These are phyloP conservation scores for Carex cristatella DNA, from an alignment of 176 grass and related monocot genomes.

Conservation along the genomic window DNA sequence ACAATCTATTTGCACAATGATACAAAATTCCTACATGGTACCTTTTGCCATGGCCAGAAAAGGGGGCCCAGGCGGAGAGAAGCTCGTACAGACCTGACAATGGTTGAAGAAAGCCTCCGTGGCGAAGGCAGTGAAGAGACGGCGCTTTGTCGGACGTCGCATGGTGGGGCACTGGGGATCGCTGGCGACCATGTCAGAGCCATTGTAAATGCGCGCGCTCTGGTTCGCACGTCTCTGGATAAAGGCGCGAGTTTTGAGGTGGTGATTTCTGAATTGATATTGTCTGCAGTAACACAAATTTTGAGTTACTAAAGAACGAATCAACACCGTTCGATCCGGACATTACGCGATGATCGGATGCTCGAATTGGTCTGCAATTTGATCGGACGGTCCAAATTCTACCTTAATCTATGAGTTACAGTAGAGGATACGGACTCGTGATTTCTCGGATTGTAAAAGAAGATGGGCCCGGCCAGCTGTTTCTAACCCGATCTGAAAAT, in stretches of 20 bases:
- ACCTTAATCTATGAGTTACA: too few relatives aligned
- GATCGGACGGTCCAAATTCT: too few relatives aligned
- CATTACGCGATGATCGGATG: too few relatives aligned
- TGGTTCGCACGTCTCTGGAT: not conserved
- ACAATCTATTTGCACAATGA: not conserved
- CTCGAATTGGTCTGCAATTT: too few relatives aligned
- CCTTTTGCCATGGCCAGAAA: conserved; percentile 99
- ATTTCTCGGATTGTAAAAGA: not conserved
- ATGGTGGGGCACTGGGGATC: conserved; percentile 17
- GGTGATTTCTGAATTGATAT: not conserved
- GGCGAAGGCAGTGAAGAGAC: not conserved
- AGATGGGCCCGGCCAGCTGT: not conserved
- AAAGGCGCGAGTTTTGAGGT: conserved; percentile 7
- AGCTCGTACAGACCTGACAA: conserved; percentile 15
- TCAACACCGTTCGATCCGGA: too few relatives aligned
- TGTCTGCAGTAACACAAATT: too few relatives aligned
- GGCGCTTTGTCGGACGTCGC: not conserved
- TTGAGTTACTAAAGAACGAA: too few relatives aligned
- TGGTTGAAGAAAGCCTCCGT: conserved; percentile 1
- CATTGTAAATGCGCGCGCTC: conserved; percentile 13
- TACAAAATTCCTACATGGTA: conserved; percentile 1
- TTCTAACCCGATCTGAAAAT: not conserved
- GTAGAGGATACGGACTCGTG: too few relatives aligned
- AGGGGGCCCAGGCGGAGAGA: conserved; percentile 54
- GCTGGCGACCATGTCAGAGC: not conserved